Conservation (phyloP, 2,329 filamentous ascomycete genomes). For the Dryadomyces quercivorus region DNA sequence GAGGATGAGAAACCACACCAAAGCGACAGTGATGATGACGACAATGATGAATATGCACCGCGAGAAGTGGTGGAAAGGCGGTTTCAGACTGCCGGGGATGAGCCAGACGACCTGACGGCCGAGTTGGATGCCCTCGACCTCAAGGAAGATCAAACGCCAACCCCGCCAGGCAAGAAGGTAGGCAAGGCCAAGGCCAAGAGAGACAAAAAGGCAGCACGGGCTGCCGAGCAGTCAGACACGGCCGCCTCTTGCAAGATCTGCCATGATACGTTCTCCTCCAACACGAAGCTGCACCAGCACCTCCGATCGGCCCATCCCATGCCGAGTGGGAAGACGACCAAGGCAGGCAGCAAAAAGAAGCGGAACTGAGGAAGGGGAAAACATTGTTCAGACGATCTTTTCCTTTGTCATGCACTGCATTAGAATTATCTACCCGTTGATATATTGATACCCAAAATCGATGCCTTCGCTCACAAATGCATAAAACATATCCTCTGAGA, state of each 20-base stretch:
- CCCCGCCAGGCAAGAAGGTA: constrained; percentile 46
- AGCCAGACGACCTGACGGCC: constrained; percentile 85
- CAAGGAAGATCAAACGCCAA: constrained; percentile 44
- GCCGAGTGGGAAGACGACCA: background rate
- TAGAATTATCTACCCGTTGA: background rate
- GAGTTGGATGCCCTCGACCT: constrained; percentile 68
- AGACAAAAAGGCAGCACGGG: constrained; percentile 10
- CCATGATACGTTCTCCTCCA: constrained; percentile 10
- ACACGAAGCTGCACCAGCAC: constrained; percentile 12
- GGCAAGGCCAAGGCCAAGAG: constrained; percentile 14
- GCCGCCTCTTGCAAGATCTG: constrained; percentile 8
- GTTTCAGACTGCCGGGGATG: constrained; percentile 31
- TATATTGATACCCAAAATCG: background rate
- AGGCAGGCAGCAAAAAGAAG: constrained; percentile 8
- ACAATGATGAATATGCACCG: constrained; percentile 33
- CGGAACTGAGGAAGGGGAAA: too few relatives aligned
- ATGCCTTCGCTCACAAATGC: background rate
- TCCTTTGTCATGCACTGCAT: background rate
- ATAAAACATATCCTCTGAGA: background rate
- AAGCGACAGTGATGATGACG: constrained; percentile 17
- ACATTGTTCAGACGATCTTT: background rate
- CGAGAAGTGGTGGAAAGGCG: constrained; percentile 30
- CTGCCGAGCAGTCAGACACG: background rate
- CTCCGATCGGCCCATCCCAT: constrained; percentile 7
- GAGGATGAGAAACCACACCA: constrained; percentile 9